Conservation (phyloP, 2,329 filamentous ascomycete species). For the Clathrospora elynae region DNA sequence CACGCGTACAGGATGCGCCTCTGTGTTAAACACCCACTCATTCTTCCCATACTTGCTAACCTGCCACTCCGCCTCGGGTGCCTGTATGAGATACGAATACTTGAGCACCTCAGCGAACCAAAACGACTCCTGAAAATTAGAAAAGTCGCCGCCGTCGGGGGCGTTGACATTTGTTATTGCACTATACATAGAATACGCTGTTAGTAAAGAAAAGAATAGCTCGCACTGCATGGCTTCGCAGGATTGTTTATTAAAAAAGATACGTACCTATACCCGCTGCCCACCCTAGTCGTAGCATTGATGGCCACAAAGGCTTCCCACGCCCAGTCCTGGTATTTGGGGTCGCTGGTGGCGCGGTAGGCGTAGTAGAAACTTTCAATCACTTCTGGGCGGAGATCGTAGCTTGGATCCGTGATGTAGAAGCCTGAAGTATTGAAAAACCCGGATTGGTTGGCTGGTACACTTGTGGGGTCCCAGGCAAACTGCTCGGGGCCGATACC, state of each 20-base stretch:
- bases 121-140: conserved; percentile 83
- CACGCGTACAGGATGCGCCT: conserved; percentile 66
- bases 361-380: conserved; percentile 88
- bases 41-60: conserved; percentile 57
- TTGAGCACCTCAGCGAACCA: conserved; percentile 88
- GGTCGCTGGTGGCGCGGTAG: conserved; percentile 75
- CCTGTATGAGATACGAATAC: conserved; percentile 74
- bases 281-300: conserved; percentile 65
- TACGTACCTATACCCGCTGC: conserved; percentile 75
- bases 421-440: conserved; percentile 74
- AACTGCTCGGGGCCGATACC: conserved; percentile 75
- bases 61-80: conserved; percentile 65
- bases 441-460: conserved; percentile 48
- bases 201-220: too few species aligned
- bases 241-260: too few species aligned
- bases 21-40: conserved; percentile 67
- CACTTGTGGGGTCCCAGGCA: conserved; percentile 41
- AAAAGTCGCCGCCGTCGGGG: conserved; percentile 62
- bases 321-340: conserved; percentile 80
- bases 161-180: conserved; percentile 69
- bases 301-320: conserved; percentile 78
- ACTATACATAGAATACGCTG: too few species aligned
- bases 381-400: conserved; percentile 78
- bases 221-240: too few species aligned
- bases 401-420: conserved; percentile 66